A percentile compares a stretch with the other conserved stretches of the same genome.
These are phyloP conservation scores for Cyberlindnera xishuangbannaensis DNA, from an alignment of 805 yeast genomes.

Conservation along the genomic window DNA sequence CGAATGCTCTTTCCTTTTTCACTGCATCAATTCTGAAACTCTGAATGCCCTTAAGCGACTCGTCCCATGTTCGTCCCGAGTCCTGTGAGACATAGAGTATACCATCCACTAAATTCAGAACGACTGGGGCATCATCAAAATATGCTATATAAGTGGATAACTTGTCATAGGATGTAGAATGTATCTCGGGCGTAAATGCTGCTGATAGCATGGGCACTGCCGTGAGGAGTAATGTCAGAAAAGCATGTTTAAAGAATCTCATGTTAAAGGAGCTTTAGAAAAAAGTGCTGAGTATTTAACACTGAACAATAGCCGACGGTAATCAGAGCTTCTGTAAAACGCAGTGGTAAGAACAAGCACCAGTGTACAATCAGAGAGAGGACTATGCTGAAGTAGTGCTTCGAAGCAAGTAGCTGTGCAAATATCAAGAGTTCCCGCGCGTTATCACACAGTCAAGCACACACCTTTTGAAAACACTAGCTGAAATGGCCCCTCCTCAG, in stretches of 20 bases:
- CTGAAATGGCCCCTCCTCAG: no score
- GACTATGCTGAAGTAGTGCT: no score
- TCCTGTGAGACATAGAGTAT: constrained; percentile 40
- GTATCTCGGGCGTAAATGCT: constrained; percentile 24
- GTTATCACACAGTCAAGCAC: no score
- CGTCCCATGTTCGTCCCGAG: constrained; percentile 40
- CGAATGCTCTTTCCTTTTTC: constrained; percentile 35
- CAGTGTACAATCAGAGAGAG: no score
- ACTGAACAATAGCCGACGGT: no score
- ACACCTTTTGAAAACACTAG: no score
- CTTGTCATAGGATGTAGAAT: constrained; percentile 2
- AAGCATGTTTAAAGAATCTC: constrained; percentile 1
- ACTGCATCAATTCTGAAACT: constrained; percentile 28
- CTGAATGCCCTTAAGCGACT: constrained; percentile 28
- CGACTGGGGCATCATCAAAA: constrained; percentile 29
- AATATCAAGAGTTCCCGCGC: no score
- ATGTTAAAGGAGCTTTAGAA: neutral
- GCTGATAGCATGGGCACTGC: constrained; percentile 3
- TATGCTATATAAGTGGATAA: constrained; percentile 20
- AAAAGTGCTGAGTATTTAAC: no score
- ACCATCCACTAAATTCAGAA: constrained; percentile 18
- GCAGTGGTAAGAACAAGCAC: no score
- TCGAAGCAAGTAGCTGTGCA: no score
- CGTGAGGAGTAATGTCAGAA: constrained; percentile 3
- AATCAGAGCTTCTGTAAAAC: no score